Base-by-base conservation (phyloP, 331 rosid genomes). In the Cydonia oblonga region DNA sequence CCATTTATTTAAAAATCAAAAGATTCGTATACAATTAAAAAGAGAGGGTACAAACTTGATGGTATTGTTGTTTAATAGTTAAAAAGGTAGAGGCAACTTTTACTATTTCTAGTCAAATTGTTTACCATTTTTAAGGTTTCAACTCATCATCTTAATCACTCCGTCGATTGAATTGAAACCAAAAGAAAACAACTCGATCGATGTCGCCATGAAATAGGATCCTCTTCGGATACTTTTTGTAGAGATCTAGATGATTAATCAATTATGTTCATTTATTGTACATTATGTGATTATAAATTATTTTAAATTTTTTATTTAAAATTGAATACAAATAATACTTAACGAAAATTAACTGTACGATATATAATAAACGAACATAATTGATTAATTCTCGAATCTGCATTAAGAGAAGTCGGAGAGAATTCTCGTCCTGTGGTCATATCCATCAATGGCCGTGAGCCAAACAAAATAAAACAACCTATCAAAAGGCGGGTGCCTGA, bases 401-500 rank as follows among this genome's bases (percentile, higher is more conserved):
- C 42, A 1, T 1, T 35, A 35, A 35, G 40, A 35, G 42, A 2
- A 33, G 7, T 33, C 2, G 10, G 10, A 33, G 38, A 33, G 38
- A 35, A 35, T 9, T 35, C 42, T 35, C 3, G 42, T 35, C 42
- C 1, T 3, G 6, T 1, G 54, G 1, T 49, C 53, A 46, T 2
- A 42, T 53, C 44, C 56, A 72, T 70, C 35, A 29, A 69, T 52
- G 66, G 69, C 61, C 72, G 78, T 46, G 75, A 60, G 70, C 73
- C 71, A 79, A 84, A 20, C 59, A 73, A 74, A 78, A 78, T 82
- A 75, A 53, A 80, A 71, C 81, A 84, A 76, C 66, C 72, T 62
- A 25, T 60, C 60, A 51, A 40, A 38, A 69, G 86, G 93, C 14
- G 90, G 91, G 96, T 84, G 86, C 46, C 7, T 25, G 25, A 56